Evolutionary conservation across 768 basidiomycete genomes (phyloP).

Genomic region (Calocybe gangraenosa): DNA sequence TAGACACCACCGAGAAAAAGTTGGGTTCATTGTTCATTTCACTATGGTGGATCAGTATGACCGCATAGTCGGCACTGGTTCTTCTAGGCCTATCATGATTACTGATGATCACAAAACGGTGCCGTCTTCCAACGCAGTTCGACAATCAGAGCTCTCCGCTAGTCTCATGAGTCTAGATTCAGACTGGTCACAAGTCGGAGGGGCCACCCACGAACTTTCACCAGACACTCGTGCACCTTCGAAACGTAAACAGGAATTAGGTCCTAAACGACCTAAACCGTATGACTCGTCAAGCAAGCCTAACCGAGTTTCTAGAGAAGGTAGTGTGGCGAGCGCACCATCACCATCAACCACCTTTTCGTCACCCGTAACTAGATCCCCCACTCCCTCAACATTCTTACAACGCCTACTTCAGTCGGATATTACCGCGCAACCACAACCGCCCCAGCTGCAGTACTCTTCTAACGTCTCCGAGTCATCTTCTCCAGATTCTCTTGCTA

Average conservation of each 20-base stretch:
- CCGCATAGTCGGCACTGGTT: conserved; percentile 75
- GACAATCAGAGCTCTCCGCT: conserved; percentile 27
- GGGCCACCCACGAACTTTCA: conserved; percentile 23
- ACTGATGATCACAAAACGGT: conserved; percentile 98
- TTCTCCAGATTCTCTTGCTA: conserved; percentile 40
- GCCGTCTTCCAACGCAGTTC: conserved; percentile 24
- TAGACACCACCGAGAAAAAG: conserved; percentile 95
- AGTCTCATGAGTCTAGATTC: conserved; percentile 34
- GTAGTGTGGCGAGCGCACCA: conserved; percentile 47
- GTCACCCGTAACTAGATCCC: conserved; percentile 39
- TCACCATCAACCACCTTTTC: conserved; percentile 45
- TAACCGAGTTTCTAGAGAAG: conserved; percentile 43
- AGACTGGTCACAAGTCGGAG: conserved; percentile 46
- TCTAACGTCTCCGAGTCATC: conserved; percentile 43
- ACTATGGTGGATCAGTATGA: conserved; percentile 79
- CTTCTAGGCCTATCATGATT: conserved; percentile 92
- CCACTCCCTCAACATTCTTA: conserved; percentile 35
- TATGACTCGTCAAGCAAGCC: conserved; percentile 55
- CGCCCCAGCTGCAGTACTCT: conserved; percentile 32
- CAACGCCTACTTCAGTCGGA: conserved; percentile 29
- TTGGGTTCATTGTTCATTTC: conserved; percentile 90
- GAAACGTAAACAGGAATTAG: conserved; percentile 47
- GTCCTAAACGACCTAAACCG: conserved; percentile 66
- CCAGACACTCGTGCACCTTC: conserved; percentile 36
- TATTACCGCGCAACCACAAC: conserved; percentile 19